Evolutionary conservation across 1,284 basidiomycete genomes (phyloP).

Genomic region (Cystobasidium pallidum): DNA sequence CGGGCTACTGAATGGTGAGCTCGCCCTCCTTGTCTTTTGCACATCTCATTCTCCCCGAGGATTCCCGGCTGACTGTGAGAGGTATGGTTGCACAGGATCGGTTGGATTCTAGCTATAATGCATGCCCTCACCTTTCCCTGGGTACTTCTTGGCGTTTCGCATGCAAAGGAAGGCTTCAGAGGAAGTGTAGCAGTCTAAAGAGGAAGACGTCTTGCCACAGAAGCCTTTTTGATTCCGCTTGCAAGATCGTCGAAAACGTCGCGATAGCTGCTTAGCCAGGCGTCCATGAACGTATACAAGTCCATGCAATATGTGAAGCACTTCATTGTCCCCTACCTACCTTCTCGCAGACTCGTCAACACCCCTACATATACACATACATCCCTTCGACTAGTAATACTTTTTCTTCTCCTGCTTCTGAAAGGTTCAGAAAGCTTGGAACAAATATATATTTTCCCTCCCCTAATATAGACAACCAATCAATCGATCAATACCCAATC

Average conservation of each 20-base stretch:
- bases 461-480: not conserved
- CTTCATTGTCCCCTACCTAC: not conserved
- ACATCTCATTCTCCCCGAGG: too few species aligned
- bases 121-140: constrained; percentile 29
- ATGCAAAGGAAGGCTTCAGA: constrained; percentile 38
- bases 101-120: constrained; percentile 39
- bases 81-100: constrained; percentile 5
- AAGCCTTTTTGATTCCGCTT: not conserved
- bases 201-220: too few species aligned
- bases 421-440: too few species aligned
- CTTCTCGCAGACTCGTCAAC: too few species aligned
- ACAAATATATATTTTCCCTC: not conserved
- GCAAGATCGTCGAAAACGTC: not conserved
- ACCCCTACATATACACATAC: not conserved
- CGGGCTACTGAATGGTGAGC: constrained; percentile 38
- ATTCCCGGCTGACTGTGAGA: too few species aligned
- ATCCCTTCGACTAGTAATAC: too few species aligned
- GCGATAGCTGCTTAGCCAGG: too few species aligned
- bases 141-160: constrained; percentile 30
- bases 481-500: not conserved
- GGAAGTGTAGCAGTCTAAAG: constrained; percentile 34
- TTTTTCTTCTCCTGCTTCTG: too few species aligned
- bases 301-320: not conserved
- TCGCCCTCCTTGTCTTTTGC: too few species aligned
- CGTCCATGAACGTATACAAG: too few species aligned